Evolutionary conservation across 108 stramenopile species (phyloP).

Genomic region (Stephanodiscus triporus): DNA sequence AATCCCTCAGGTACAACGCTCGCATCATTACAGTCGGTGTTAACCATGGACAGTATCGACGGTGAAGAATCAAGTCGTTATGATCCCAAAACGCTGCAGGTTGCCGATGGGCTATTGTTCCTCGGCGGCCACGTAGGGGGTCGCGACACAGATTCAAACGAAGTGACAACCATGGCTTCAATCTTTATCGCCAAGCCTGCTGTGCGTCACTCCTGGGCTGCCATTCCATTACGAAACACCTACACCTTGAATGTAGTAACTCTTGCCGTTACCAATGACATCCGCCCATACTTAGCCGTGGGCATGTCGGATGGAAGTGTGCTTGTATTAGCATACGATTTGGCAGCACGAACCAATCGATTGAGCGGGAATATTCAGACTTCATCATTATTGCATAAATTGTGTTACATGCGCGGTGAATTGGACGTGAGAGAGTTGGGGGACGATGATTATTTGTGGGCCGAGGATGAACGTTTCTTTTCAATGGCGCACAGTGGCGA

Average conservation of each 20-base stretch:
- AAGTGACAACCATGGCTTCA: constrained; percentile 47
- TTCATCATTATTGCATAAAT: constrained; percentile 43
- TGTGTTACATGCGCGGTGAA: constrained; percentile 58
- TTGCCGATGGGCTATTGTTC: constrained; percentile 80
- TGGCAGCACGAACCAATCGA: constrained; percentile 60
- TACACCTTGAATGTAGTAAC: constrained; percentile 43
- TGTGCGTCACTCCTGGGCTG: constrained; percentile 74
- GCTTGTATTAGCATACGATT: constrained; percentile 74
- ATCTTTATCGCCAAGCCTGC: constrained; percentile 79
- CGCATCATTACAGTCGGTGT: constrained; percentile 62
- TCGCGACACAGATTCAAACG: constrained; percentile 4
- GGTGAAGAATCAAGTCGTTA: constrained; percentile 41
- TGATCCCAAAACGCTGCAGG: constrained; percentile 58
- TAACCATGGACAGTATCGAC: constrained; percentile 60
- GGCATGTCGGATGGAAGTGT: constrained; percentile 75
- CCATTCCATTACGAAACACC: constrained; percentile 55
- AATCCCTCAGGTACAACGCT: constrained; percentile 38
- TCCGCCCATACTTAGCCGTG: constrained; percentile 60
- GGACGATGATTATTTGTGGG: constrained; percentile 42
- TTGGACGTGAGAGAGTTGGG: constrained; percentile 36
- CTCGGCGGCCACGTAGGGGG: constrained; percentile 55
- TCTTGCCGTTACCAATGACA: constrained; percentile 49
- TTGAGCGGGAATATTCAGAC: constrained; percentile 8
- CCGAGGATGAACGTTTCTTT: constrained; percentile 19
- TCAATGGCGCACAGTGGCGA: background rate